Evolutionary conservation across 345 rosid species (phyloP).

Genomic region (Barbarea vulgaris): DNA sequence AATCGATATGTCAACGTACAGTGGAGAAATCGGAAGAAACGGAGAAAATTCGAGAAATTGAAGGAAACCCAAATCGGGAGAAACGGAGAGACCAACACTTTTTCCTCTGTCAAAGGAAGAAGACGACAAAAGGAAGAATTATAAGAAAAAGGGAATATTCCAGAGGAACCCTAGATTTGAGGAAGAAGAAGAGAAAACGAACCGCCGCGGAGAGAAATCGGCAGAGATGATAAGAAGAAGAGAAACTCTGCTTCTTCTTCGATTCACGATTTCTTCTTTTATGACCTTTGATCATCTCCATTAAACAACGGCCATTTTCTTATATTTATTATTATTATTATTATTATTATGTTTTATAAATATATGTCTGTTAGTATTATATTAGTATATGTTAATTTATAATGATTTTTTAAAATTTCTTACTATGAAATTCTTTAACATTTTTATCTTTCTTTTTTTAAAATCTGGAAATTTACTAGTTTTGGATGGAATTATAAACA

Average conservation of each 20-base stretch:
- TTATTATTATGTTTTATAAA: neutral
- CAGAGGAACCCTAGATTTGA: slow-evolving; percentile 40
- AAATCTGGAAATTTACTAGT: neutral
- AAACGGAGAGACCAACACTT: slow-evolving; percentile 19
- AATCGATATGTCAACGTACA: slow-evolving; percentile 11
- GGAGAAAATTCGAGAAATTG: slow-evolving; percentile 19
- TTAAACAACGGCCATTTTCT: slow-evolving; percentile 24
- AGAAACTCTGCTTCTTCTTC: neutral
- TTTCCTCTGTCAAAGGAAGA: slow-evolving; percentile 23
- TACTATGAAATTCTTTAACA: neutral
- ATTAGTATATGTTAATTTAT: neutral
- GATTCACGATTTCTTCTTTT: slow-evolving; percentile 41
- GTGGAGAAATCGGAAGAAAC: slow-evolving; percentile 29
- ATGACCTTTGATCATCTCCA: slow-evolving; percentile 31
- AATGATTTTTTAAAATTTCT: neutral
- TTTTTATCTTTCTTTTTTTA: neutral
- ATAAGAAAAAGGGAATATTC: neutral
- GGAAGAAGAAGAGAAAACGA: slow-evolving; percentile 8
- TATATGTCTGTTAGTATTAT: neutral
- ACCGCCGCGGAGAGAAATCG: slow-evolving; percentile 28
- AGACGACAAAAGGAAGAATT: neutral
- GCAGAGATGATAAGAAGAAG: slow-evolving; percentile 16
- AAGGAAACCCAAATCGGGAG: slow-evolving; percentile 19
- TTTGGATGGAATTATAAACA: slow-evolving; percentile 15
- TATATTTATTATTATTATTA: neutral